phyloP scores from a whole-genome alignment of 2,329 filamentous ascomycete species.

The Neurospora crassa region DNA sequence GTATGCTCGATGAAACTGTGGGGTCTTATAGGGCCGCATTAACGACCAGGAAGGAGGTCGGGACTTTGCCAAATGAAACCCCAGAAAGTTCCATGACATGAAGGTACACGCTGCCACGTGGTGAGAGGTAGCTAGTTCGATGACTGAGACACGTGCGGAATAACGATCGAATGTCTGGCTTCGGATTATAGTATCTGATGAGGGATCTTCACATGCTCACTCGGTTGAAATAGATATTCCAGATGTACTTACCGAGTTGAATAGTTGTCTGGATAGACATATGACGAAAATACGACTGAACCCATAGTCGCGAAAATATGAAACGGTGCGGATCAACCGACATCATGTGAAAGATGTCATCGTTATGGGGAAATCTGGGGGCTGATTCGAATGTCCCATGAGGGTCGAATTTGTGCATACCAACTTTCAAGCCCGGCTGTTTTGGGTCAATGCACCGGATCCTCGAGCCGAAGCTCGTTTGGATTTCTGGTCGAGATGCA shows the following conservation, averaged over 20 bases:
- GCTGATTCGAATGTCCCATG: background rate
- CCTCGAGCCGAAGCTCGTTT: background rate
- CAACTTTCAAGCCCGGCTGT: background rate
- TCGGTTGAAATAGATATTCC: background rate
- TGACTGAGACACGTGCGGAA: background rate
- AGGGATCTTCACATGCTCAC: background rate
- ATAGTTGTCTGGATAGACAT: background rate
- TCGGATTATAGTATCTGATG: background rate
- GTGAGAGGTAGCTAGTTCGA: background rate
- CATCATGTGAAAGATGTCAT: background rate
- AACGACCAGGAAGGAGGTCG: background rate
- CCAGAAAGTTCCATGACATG: background rate
- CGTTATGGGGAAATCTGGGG: background rate
- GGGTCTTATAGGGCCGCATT: conserved; percentile 4
- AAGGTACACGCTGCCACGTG: background rate
- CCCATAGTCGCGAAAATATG: background rate
- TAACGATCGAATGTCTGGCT: background rate
- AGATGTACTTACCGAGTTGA: background rate
- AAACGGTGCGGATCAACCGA: background rate
- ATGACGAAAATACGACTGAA: background rate
- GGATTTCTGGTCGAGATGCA: background rate
- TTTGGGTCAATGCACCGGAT: background rate
- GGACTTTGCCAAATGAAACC: background rate
- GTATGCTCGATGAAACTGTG: conserved; percentile 7
- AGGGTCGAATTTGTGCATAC: background rate